Evolutionary conservation across 2,329 filamentous ascomycete species (phyloP).

Genomic region (Diaporthe australafricana): DNA sequence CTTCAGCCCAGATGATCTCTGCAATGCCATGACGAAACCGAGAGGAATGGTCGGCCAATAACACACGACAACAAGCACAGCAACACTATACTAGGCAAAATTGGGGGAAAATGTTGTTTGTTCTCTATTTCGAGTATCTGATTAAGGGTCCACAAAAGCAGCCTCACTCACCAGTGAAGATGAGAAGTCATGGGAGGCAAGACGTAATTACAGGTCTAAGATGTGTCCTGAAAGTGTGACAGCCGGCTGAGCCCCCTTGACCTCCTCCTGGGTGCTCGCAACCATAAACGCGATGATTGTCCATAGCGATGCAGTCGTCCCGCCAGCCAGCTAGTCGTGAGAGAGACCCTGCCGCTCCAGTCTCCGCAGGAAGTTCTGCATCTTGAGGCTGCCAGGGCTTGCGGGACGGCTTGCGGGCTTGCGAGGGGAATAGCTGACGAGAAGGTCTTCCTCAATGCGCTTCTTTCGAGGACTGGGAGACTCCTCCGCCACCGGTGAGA

Average conservation of each 20-base stretch:
- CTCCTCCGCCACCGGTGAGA: slow-evolving; percentile 38
- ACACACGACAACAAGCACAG: neutral
- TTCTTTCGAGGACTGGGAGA: slow-evolving; percentile 32
- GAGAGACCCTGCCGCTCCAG: slow-evolving; percentile 37
- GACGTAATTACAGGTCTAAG: slow-evolving; percentile 27
- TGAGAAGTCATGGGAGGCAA: slow-evolving; percentile 29
- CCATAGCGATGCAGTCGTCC: slow-evolving; percentile 27
- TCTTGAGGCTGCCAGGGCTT: slow-evolving; percentile 37
- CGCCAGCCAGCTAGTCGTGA: slow-evolving; percentile 32
- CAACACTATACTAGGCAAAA: neutral
- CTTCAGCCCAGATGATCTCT: neutral
- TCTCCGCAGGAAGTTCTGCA: slow-evolving; percentile 35
- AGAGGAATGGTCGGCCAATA: too few species aligned
- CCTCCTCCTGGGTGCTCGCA: slow-evolving; percentile 1
- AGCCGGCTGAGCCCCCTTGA: neutral
- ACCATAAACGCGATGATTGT: slow-evolving; percentile 14
- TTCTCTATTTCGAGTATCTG: slow-evolving; percentile 31
- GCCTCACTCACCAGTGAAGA: slow-evolving; percentile 33
- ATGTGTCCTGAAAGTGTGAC: slow-evolving; percentile 16
- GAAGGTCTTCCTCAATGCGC: slow-evolving; percentile 11
- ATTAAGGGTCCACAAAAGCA: slow-evolving; percentile 7
- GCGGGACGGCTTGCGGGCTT: neutral
- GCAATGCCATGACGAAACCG: neutral
- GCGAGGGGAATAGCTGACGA: slow-evolving; percentile 10
- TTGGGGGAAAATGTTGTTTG: neutral